These are phyloP conservation scores for Acacia acuminata DNA, from an alignment of 306 rosid species.

Conservation along the genomic window DNA sequence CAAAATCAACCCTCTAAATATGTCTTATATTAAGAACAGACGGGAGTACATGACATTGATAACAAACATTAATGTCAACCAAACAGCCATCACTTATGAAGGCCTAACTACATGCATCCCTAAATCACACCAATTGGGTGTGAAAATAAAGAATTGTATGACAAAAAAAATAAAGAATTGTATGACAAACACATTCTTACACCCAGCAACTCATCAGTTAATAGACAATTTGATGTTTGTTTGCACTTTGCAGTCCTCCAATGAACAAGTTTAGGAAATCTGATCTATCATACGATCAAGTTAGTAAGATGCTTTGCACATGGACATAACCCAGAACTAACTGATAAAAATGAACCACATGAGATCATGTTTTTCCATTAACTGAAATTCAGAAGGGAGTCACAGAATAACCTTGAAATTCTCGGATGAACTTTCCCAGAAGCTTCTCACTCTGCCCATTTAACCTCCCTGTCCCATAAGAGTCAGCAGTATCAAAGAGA, in stretches of 20 bases:
- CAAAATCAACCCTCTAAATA: no score
- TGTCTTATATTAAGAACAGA: no score
- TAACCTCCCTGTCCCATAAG: conserved; percentile 89
- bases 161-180: neutral
- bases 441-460: conserved; percentile 94
- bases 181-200: neutral
- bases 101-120: neutral
- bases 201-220: neutral
- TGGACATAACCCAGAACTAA: neutral
- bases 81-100: neutral
- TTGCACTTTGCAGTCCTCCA: neutral
- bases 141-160: neutral
- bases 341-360: neutral
- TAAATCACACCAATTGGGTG: no score
- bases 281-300: neutral
- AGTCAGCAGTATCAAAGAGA: conserved; percentile 91
- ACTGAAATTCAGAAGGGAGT: conserved; percentile 18
- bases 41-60: neutral
- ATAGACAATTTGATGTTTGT: neutral
- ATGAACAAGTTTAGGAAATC: neutral
- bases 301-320: neutral
- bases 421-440: conserved; percentile 72
- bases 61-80: neutral
- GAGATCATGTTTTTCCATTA: neutral
- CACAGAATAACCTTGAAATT: conserved; percentile 60